phyloP scores from a whole-genome alignment of 2,329 filamentous ascomycete genomes.

The Verticillium zaregamsianum region DNA sequence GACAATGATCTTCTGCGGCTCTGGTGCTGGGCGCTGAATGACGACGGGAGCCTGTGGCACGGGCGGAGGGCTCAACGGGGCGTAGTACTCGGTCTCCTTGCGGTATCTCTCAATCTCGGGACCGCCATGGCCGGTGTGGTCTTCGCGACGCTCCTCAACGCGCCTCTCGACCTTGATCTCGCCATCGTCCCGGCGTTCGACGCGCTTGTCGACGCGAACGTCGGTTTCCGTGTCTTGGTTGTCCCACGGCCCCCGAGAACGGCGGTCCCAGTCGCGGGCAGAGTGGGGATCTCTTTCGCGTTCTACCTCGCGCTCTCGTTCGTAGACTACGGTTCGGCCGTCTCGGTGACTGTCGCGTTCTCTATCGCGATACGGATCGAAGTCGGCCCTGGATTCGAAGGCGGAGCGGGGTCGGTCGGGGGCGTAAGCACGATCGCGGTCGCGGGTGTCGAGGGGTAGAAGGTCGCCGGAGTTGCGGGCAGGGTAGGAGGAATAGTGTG shows the following conservation, averaged over 20 bases:
- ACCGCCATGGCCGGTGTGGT: conserved; percentile 26
- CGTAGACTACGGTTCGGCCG: conserved; percentile 24
- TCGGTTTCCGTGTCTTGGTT: conserved; percentile 30
- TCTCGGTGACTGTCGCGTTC: conserved; percentile 12
- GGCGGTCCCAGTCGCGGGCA: conserved; percentile 26
- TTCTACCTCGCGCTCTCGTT: conserved; percentile 38
- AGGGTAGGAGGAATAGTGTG: conserved; percentile 32
- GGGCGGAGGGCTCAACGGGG: conserved; percentile 43
- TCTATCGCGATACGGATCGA: conserved; percentile 21
- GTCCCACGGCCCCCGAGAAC: conserved; percentile 24
- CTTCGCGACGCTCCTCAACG: conserved; percentile 44
- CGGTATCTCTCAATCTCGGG: conserved; percentile 55
- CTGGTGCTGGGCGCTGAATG: conserved; percentile 50
- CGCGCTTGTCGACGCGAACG: conserved; percentile 35
- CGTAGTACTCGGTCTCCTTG: conserved; percentile 60
- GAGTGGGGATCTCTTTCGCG: conserved; percentile 23
- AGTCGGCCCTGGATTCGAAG: conserved; percentile 31
- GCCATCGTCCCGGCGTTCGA: conserved; percentile 39
- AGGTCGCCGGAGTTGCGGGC: conserved; percentile 35
- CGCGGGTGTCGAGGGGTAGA: conserved; percentile 38
- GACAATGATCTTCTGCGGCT: conserved; percentile 57
- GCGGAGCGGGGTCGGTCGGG: conserved; percentile 50
- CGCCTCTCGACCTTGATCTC: conserved; percentile 53
- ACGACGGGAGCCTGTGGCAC: conserved; percentile 42
- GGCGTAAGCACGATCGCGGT: conserved; percentile 28